phyloP scores from a whole-genome alignment of 2,329 filamentous ascomycete species.

The Amphichorda felina region DNA sequence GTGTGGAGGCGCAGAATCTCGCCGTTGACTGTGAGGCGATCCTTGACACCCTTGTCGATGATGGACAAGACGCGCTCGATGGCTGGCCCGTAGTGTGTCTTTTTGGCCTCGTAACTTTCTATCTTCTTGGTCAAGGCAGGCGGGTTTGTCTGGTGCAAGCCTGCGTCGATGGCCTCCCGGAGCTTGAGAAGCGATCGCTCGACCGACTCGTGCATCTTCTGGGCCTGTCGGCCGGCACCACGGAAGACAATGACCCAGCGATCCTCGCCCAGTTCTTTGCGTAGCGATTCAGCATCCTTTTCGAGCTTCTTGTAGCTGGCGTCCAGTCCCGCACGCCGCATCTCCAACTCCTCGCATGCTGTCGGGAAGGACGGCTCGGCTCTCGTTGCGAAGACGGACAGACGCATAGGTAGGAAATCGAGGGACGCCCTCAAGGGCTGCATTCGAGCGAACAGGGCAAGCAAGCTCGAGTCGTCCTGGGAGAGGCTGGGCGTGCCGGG shows the following conservation, averaged over 20 bases:
- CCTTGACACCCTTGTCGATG: constrained; percentile 90
- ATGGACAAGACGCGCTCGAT: constrained; percentile 86
- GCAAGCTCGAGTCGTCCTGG: constrained; percentile 76
- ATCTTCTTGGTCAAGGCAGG: constrained; percentile 67
- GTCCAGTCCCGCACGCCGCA: constrained; percentile 63
- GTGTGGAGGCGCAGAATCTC: constrained; percentile 80
- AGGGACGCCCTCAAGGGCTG: constrained; percentile 85
- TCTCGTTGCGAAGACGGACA: constrained; percentile 74
- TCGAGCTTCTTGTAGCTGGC: constrained; percentile 81
- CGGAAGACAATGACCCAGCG: constrained; percentile 94
- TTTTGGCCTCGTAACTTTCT: constrained; percentile 91
- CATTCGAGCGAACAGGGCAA: constrained; percentile 89
- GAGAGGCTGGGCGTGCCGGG: constrained; percentile 41
- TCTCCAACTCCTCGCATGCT: constrained; percentile 79
- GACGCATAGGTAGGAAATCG: constrained; percentile 89
- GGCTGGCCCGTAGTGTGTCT: constrained; percentile 83
- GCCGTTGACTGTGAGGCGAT: constrained; percentile 91
- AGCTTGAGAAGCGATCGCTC: constrained; percentile 78
- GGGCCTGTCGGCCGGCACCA: constrained; percentile 79
- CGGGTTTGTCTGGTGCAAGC: constrained; percentile 61
- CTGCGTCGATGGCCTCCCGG: constrained; percentile 64
- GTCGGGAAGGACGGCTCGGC: constrained; percentile 75
- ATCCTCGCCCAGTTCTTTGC: constrained; percentile 87
- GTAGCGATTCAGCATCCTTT: constrained; percentile 76
- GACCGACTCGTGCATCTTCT: constrained; percentile 95